Percentiles rank a stretch among this genome's conserved stretches.
phyloP scores from a whole-genome alignment of 495 filamentous ascomycete genomes.

The Friedmanniomyces simplex region DNA sequence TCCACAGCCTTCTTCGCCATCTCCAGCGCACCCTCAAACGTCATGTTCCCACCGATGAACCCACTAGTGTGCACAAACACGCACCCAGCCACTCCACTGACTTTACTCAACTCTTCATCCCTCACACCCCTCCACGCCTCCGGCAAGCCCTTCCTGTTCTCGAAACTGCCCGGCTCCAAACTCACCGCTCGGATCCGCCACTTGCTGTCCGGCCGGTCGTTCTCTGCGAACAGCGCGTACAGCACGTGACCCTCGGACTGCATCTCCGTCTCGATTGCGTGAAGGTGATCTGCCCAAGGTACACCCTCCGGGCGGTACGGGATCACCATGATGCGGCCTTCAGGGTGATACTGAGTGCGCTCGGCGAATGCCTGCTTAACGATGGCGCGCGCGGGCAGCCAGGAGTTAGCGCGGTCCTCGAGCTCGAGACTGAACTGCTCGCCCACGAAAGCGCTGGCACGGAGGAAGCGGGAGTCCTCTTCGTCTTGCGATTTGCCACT shows the following conservation, averaged over 20 bases:
- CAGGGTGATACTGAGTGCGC: conserved; percentile 53
- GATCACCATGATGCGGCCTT: conserved; percentile 73
- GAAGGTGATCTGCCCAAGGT: conserved; percentile 95
- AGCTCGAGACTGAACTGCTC: conserved; percentile 73
- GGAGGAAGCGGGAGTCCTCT: conserved; percentile 71
- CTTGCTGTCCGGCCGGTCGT: conserved; percentile 53
- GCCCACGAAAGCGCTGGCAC: conserved; percentile 71
- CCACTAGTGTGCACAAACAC: conserved; percentile 91
- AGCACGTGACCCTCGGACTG: conserved; percentile 48
- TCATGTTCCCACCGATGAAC: conserved; percentile 92
- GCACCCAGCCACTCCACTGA: conserved; percentile 62
- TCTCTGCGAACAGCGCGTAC: conserved; percentile 95
- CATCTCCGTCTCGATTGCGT: conserved; percentile 61
- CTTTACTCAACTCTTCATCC: conserved; percentile 67
- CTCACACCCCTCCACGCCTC: conserved; percentile 84
- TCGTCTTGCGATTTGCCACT: conserved; percentile 44
- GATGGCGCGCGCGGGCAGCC: conserved; percentile 77
- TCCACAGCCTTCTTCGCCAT: conserved; percentile 72
- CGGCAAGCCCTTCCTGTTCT: conserved; percentile 80
- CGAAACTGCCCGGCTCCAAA: conserved; percentile 67
- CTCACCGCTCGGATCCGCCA: conserved; percentile 92
- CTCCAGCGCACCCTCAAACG: conserved; percentile 73
- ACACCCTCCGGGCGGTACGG: conserved; percentile 47
- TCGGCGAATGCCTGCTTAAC: conserved; percentile 60
- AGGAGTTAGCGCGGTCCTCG: conserved; percentile 57